These are phyloP conservation scores for Suillus subaureus DNA, from an alignment of 768 basidiomycete genomes.

Conservation along the genomic window DNA sequence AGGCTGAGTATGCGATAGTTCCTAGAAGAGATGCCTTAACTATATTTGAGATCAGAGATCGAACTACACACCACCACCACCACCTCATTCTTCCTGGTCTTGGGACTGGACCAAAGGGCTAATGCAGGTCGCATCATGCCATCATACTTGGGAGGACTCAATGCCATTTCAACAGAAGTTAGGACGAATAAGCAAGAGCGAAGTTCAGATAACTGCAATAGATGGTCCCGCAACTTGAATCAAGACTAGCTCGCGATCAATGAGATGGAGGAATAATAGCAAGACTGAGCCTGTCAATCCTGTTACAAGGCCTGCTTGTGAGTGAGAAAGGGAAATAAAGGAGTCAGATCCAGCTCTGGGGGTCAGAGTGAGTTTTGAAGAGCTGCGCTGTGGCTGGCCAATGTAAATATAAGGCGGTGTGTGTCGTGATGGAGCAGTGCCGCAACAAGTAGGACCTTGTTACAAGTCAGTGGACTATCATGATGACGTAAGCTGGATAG, in stretches of 20 bases:
- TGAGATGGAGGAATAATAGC: background rate
- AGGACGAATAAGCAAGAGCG: background rate
- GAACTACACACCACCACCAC: constrained; percentile 28
- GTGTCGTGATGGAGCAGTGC: background rate
- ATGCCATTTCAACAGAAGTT: background rate
- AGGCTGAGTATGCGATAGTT: constrained; percentile 34
- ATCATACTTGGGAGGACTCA: constrained; percentile 6
- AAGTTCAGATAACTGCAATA: background rate
- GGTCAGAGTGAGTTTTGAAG: background rate
- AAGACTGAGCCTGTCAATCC: constrained; percentile 9
- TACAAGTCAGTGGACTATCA: background rate
- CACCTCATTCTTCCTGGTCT: constrained; percentile 22
- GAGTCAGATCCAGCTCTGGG: constrained; percentile 10
- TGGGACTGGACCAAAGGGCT: constrained; percentile 16
- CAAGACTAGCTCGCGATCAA: background rate
- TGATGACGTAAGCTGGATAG: background rate
- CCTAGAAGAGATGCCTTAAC: constrained; percentile 21
- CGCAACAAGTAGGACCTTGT: background rate
- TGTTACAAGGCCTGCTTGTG: constrained; percentile 10
- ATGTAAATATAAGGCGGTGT: background rate
- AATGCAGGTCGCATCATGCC: background rate
- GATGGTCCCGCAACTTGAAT: background rate
- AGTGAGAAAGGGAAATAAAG: background rate
- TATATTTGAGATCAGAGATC: background rate
- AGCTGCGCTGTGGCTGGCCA: background rate